phyloP scores from a whole-genome alignment of 129 eudicot genomes.

The Ambrosia trifida region DNA sequence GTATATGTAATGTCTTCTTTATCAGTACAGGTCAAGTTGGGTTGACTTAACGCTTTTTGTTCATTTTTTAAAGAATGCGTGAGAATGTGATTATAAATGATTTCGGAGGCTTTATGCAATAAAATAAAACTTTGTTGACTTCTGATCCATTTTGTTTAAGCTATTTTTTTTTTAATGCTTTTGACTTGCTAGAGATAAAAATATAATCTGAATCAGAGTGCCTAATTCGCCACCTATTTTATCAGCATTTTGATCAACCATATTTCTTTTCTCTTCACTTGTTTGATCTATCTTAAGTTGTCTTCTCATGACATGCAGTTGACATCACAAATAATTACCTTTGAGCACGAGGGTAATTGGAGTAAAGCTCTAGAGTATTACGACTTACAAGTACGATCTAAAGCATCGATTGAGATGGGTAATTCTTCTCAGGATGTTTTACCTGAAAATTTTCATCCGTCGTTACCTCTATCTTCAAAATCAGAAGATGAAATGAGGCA shows the following conservation, averaged over 20 bases:
- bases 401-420: slow-evolving; percentile 39
- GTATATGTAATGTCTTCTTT: background rate
- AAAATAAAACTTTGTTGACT: background rate
- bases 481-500: slow-evolving; percentile 49
- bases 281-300: background rate
- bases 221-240: background rate
- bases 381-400: slow-evolving; percentile 80
- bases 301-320: slow-evolving; percentile 46
- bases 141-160: background rate
- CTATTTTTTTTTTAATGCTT: slow-evolving; percentile 4
- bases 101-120: background rate
- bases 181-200: background rate
- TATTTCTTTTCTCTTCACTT: slow-evolving; percentile 6
- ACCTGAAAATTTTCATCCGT: slow-evolving; percentile 33
- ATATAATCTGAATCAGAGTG: background rate
- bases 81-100: background rate
- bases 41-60: background rate
- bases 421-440: slow-evolving; percentile 26
- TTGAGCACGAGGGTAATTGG: slow-evolving; percentile 99
- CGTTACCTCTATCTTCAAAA: slow-evolving; percentile 34
- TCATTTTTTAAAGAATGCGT: background rate
- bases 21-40: background rate
- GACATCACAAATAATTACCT: slow-evolving; percentile 83
- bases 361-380: slow-evolving; percentile 96
- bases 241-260: slow-evolving; percentile 1